Evolutionary conservation across 2,329 filamentous ascomycete genomes (phyloP).

Genomic region (Colletotrichum eremochloae): DNA sequence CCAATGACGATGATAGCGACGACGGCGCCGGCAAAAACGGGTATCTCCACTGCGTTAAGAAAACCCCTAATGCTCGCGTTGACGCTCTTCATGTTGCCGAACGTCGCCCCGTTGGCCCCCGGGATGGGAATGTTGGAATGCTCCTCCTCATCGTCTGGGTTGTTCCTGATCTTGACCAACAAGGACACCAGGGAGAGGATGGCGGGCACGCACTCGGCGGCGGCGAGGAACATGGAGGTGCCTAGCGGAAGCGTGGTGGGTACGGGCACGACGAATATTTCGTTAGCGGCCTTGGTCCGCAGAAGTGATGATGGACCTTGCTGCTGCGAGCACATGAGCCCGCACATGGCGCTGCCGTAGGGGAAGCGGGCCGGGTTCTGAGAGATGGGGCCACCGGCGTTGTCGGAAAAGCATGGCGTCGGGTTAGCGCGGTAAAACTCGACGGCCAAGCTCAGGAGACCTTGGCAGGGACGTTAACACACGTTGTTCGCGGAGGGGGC

Average conservation of each 20-base stretch:
- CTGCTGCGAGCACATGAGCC: constrained; percentile 59
- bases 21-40: constrained; percentile 70
- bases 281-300: constrained; percentile 66
- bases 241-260: constrained; percentile 69
- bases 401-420: constrained; percentile 56
- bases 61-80: constrained; percentile 68
- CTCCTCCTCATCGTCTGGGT: constrained; percentile 48
- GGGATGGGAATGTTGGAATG: constrained; percentile 58
- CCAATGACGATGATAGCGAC: constrained; percentile 71
- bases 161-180: constrained; percentile 68
- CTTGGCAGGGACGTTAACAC: constrained; percentile 49
- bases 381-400: constrained; percentile 54
- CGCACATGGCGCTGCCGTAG: constrained; percentile 60
- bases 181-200: constrained; percentile 72
- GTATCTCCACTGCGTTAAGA: constrained; percentile 68
- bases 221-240: constrained; percentile 70
- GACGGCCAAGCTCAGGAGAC: constrained; percentile 71
- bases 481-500: background rate
- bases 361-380: constrained; percentile 56
- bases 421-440: constrained; percentile 72
- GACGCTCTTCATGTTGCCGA: constrained; percentile 64
- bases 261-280: constrained; percentile 73
- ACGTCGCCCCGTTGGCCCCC: constrained; percentile 68
- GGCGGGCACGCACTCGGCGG: constrained; percentile 75
- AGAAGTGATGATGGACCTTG: constrained; percentile 67